Evolutionary conservation across 106 monocot species (phyloP), one percentile per base, ranked within the genome.

Genomic region (Dioscorea zingiberensis): DNA sequence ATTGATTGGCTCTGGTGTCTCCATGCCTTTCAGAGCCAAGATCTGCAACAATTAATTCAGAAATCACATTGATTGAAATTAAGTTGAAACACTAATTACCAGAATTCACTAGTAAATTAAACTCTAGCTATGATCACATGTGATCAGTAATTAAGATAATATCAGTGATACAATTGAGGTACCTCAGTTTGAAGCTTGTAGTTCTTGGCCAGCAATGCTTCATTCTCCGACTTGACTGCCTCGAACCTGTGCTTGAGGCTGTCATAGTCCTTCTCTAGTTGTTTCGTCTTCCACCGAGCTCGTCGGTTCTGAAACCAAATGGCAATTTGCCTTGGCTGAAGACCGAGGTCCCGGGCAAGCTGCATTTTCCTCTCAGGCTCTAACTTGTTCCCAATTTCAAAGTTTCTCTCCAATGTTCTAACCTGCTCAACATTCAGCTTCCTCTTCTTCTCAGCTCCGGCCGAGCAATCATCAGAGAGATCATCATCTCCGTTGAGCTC

Each of bases 261-360:
- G 7, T 84, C 80, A 48, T 67, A 84, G 51, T 84, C 84, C 73
- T 74, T 84, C 73, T 84, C 84, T 38, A 84, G 57, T 44, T 84
- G 80, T 76, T 84, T 84, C 1, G 84, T 84, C 80, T 84, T 84
- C 84, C 80, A 84, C 67, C 84, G 45, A 2, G 84, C 84, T 58
- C 84, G 58, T 58, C 84, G 21, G 62, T 84, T 84, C 73, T 84
- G 84, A 32, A 84, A 84, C 84, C 84, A 81, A 13, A 85, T 84
- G n/a, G 84, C 84, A 13, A 84, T 67, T 76, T 84, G 84, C 66
- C 84, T 48, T 13, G 84, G 84, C 69, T 80, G 75, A 22, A 84
- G 69, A 38, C 84, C 73, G 13, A 84, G 84, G 1, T 76, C 66
- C 21, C 65, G 60, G 0, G 84, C 84, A 10, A 84, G 69, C 59